Percentiles rank a stretch among this genome's conserved stretches.
These are phyloP conservation scores for Globisporangium solare DNA, from an alignment of 352 stramenopile species.

Conservation along the genomic window DNA sequence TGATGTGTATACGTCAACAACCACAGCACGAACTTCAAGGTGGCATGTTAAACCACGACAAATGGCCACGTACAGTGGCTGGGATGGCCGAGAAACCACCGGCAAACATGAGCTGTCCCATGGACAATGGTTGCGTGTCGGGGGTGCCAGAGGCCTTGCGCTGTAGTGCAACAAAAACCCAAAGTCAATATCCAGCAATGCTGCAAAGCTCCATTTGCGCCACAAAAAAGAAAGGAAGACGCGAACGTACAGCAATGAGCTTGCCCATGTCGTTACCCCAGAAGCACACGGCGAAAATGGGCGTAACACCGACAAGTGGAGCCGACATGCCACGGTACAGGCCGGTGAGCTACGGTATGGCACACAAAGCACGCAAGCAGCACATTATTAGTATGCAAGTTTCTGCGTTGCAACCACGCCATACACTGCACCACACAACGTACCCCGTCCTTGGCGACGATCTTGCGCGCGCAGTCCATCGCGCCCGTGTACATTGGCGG, in stretches of 20 bases:
- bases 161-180: slow-evolving; percentile 19
- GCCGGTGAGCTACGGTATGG: slow-evolving; percentile 49
- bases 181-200: background rate
- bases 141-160: slow-evolving; percentile 57
- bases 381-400: no score
- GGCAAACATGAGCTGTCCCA: slow-evolving; percentile 87
- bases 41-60: background rate
- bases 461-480: slow-evolving; percentile 91
- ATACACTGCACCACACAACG: slow-evolving; percentile 12
- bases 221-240: background rate
- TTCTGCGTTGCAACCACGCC: no score
- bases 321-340: slow-evolving; percentile 95
- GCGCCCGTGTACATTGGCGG: slow-evolving; percentile 76
- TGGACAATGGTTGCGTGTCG: slow-evolving; percentile 58
- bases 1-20: slow-evolving; percentile 8
- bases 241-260: slow-evolving; percentile 80
- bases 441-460: slow-evolving; percentile 91
- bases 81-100: slow-evolving; percentile 89
- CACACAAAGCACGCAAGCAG: slow-evolving; percentile 17
- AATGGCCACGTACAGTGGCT: slow-evolving; percentile 30
- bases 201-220: background rate
- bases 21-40: background rate
- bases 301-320: slow-evolving; percentile 91
- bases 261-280: slow-evolving; percentile 98
- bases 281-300: slow-evolving; percentile 97